Base-by-base conservation (phyloP, 164 flowering plant species). In the Dillenia suffruticosa region DNA sequence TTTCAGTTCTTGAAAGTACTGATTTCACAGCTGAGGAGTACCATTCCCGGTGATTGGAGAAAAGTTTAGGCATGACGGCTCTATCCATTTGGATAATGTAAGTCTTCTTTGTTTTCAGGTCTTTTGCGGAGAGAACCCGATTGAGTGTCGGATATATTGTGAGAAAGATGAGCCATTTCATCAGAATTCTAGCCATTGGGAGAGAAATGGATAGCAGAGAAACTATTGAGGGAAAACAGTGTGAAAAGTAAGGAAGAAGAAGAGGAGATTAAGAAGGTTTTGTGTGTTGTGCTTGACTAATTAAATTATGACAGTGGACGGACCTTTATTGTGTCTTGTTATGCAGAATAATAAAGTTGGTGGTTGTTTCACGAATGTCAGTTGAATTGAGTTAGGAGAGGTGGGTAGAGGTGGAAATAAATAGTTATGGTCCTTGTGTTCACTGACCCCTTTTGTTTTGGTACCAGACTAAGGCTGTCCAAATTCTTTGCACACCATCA, bases 81-180 rank as follows among this genome's bases (percentile, higher is more conserved):
- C 72, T 79, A 40, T 86, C 85, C 83, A 86, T 79, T 43, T 84
- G 85, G 58, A 86, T 67, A 47, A 86, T 70, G 57, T 81, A 84
- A 49, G 84, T 79, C 52, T 78, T 84, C 69, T 65, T 75, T 9
- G 69, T 56, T 11, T 49, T 4, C 16, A 68, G 66, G 66, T 49
- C 22, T 2, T 44, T 56, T 19, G 65, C 22, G 22, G 75, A 58
- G 22, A 70, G n/a, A 26, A 56, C 62, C 13, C 51, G 4, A 40
- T 1, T 49, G 63, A 70, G 54, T 11, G 61, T 44, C 8, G 75
- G 46, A 46, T 10, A 63, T 71, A n/a, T 60, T 58, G 73, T 52
- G 26, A 78, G 47, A 11, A 71, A 46, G 56, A 68, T 9, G 51
- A 68, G 44, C 75, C 77, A 72, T 67, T 80, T 66, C 12, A 13